These are phyloP conservation scores for Boletus pseudo-olivaceus DNA, from an alignment of 768 basidiomycete species.

Conservation along the genomic window DNA sequence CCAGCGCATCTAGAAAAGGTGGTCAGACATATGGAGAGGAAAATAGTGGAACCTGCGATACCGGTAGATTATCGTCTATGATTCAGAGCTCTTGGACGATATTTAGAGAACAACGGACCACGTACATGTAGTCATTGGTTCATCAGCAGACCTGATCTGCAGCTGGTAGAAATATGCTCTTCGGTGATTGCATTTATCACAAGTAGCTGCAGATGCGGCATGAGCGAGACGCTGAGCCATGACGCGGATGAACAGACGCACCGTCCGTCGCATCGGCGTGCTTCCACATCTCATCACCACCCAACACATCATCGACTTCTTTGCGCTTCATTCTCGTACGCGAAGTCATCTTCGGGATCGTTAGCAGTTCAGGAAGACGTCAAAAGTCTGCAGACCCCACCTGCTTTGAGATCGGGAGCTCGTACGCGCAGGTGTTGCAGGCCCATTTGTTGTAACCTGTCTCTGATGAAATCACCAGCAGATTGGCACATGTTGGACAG, in stretches of 20 bases:
- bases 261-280: constrained; percentile 88
- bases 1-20: constrained; percentile 47
- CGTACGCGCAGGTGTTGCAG: constrained; percentile 92
- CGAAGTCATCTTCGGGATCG: constrained; percentile 74
- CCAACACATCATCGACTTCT: constrained; percentile 91
- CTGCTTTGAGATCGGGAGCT: constrained; percentile 49
- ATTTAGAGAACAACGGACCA: not conserved
- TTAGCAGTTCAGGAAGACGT: not conserved
- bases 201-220: constrained; percentile 39
- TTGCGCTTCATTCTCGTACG: constrained; percentile 85
- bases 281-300: constrained; percentile 90
- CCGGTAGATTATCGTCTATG: constrained; percentile 54
- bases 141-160: constrained; percentile 92
- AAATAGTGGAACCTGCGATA: constrained; percentile 14
- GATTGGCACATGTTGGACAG: constrained; percentile 92
- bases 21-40: not conserved
- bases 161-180: constrained; percentile 94
- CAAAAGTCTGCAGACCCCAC: not conserved
- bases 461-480: constrained; percentile 73
- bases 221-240: not conserved
- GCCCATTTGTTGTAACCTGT: constrained; percentile 89
- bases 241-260: constrained; percentile 33
- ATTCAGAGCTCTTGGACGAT: not conserved
- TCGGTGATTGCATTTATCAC: constrained; percentile 78
- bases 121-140: constrained; percentile 69